Evolutionary conservation across 805 yeast genomes (phyloP).

Genomic region (Saccharomyces mikatae): DNA sequence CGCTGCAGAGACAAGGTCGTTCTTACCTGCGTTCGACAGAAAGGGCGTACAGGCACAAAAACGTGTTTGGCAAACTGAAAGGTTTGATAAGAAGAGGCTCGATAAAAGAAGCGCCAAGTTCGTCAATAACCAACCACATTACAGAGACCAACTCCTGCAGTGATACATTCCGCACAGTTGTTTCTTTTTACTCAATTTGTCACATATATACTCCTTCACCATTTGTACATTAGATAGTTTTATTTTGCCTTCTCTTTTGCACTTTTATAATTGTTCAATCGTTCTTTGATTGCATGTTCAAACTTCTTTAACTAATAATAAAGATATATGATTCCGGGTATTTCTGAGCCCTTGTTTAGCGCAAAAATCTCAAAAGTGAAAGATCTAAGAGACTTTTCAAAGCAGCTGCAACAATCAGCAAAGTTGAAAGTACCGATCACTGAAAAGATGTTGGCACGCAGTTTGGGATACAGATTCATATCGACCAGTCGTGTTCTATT

Average conservation of each 20-base stretch:
- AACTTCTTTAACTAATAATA: background rate
- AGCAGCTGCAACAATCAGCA: background rate
- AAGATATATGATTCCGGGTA: background rate
- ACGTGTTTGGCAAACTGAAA: slow-evolving; percentile 64
- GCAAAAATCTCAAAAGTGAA: background rate
- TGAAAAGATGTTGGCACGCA: background rate
- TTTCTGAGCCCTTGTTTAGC: background rate
- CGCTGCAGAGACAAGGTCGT: slow-evolving; percentile 68
- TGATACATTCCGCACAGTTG: slow-evolving; percentile 7
- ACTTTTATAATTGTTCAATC: background rate
- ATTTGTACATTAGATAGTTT: background rate
- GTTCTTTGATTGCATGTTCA: background rate
- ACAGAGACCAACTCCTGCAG: slow-evolving; percentile 68
- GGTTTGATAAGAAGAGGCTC: slow-evolving; percentile 41
- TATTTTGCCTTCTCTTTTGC: background rate
- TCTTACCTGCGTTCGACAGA: slow-evolving; percentile 31
- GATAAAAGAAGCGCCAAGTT: slow-evolving; percentile 62
- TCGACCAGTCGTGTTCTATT: background rate
- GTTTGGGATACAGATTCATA: background rate
- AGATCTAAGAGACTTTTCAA: background rate
- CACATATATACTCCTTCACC: background rate
- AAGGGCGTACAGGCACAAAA: slow-evolving; percentile 40
- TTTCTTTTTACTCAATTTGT: background rate
- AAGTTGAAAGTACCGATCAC: background rate
- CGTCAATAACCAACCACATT: slow-evolving; percentile 83